These are phyloP conservation scores for Wallacemonas sp. DNA, from an alignment of 208 protist species.

Conservation along the genomic window DNA sequence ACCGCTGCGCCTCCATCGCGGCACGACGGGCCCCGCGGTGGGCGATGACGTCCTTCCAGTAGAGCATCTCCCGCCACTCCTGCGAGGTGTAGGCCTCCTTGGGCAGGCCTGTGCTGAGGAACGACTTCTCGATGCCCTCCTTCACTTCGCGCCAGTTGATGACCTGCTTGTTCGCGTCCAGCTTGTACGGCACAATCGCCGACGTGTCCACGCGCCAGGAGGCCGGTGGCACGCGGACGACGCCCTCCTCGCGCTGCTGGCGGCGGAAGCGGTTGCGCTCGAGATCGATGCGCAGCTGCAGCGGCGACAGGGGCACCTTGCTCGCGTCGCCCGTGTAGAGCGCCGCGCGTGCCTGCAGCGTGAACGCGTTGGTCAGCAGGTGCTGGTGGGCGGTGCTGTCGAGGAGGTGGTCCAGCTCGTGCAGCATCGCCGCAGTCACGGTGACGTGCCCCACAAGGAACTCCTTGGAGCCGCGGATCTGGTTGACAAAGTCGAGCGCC, in stretches of 20 bases:
- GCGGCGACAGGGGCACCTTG: slow-evolving; percentile 72
- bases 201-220: slow-evolving; percentile 70
- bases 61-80: slow-evolving; percentile 79
- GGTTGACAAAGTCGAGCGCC: slow-evolving; percentile 81
- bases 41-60: slow-evolving; percentile 59
- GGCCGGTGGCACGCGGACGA: slow-evolving; percentile 84
- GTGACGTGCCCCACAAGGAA: slow-evolving; percentile 56
- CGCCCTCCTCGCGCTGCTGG: slow-evolving; percentile 85
- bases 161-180: slow-evolving; percentile 70
- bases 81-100: slow-evolving; percentile 72
- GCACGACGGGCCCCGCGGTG: slow-evolving; percentile 47
- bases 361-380: slow-evolving; percentile 85
- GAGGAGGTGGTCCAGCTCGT: slow-evolving; percentile 59
- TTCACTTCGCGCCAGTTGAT: slow-evolving; percentile 91
- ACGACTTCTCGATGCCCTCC: slow-evolving; percentile 83
- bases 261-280: slow-evolving; percentile 79
- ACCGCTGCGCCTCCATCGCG: slow-evolving; percentile 43
- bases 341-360: slow-evolving; percentile 47
- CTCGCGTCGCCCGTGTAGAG: slow-evolving; percentile 71
- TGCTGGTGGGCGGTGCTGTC: slow-evolving; percentile 83
- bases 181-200: slow-evolving; percentile 82
- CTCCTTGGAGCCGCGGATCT: slow-evolving; percentile 74
- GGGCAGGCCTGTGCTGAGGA: slow-evolving; percentile 75
- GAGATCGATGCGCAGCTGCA: slow-evolving; percentile 89
- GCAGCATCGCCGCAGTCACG: slow-evolving; percentile 71